These are phyloP conservation scores for Starmerella ratchasimensis DNA, from an alignment of 805 yeast species.

Conservation along the genomic window DNA sequence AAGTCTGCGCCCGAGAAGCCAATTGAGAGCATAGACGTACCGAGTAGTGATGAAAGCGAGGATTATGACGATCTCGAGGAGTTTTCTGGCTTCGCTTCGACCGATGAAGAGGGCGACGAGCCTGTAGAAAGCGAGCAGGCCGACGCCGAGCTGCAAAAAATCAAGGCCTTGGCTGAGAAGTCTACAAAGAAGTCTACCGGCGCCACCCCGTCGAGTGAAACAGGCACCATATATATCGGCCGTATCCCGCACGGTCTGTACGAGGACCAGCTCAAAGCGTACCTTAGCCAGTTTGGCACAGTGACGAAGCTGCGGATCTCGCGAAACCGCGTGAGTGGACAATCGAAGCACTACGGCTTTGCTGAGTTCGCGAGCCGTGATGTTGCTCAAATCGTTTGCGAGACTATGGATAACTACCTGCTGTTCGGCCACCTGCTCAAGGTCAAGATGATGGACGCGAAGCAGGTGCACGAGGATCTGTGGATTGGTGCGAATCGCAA, in stretches of 20 bases:
- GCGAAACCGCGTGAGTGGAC: slow-evolving; percentile 80
- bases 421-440: slow-evolving; percentile 76
- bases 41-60: slow-evolving; percentile 3
- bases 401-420: slow-evolving; percentile 90
- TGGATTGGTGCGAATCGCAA: slow-evolving; percentile 44
- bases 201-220: slow-evolving; percentile 8
- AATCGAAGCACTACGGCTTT: slow-evolving; percentile 82
- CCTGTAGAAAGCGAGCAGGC: slow-evolving; percentile 1
- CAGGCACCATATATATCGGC: slow-evolving; percentile 76
- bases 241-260: slow-evolving; percentile 87
- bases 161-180: slow-evolving; percentile 5
- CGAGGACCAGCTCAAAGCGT: slow-evolving; percentile 55
- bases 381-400: slow-evolving; percentile 80
- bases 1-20: not conserved
- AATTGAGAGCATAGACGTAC: slow-evolving; percentile 5
- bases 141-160: slow-evolving; percentile 6
- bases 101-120: slow-evolving; percentile 19
- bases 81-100: slow-evolving; percentile 17
- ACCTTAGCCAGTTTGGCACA: slow-evolving; percentile 84
- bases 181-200: slow-evolving; percentile 3
- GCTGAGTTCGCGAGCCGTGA: slow-evolving; percentile 62
- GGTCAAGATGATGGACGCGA: slow-evolving; percentile 41
- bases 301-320: slow-evolving; percentile 67
- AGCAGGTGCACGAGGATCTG: slow-evolving; percentile 33
- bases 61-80: slow-evolving; percentile 14